These are phyloP conservation scores for Solanum sejunctum DNA, from an alignment of 257 asterid species.

Conservation along the genomic window DNA sequence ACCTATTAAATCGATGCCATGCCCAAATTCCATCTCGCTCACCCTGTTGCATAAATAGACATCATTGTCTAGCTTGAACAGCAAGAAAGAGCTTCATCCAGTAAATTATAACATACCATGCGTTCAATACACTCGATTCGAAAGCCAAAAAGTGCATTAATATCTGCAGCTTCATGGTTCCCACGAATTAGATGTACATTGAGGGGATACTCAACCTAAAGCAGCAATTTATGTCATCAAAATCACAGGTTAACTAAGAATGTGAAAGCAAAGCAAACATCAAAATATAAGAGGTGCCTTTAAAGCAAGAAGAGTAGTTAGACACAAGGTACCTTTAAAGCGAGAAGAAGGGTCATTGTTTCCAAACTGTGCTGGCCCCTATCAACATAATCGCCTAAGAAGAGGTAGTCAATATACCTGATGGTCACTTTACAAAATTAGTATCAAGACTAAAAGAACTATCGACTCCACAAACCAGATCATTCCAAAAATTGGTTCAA, in stretches of 20 bases:
- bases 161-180: slow-evolving; percentile 99
- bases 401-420: slow-evolving; percentile 95
- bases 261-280: not conserved
- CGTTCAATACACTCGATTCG: slow-evolving; percentile 99
- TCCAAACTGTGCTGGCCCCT: slow-evolving; percentile 99
- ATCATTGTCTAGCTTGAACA: slow-evolving; percentile 1
- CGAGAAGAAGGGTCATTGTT: slow-evolving; percentile 86
- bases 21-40: slow-evolving; percentile 99
- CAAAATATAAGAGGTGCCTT: slow-evolving; percentile 36
- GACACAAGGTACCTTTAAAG: slow-evolving; percentile 57
- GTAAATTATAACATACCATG: slow-evolving; percentile 38
- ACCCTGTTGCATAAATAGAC: slow-evolving; percentile 49
- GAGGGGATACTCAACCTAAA: slow-evolving; percentile 79
- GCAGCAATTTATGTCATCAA: not conserved
- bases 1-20: slow-evolving; percentile 92
- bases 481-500: not conserved
- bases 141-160: slow-evolving; percentile 97
- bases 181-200: slow-evolving; percentile 96
- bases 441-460: slow-evolving; percentile 5
- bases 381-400: slow-evolving; percentile 98
- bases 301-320: slow-evolving; percentile 77
- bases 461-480: not conserved
- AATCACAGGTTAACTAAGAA: not conserved
- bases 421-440: slow-evolving; percentile 18
- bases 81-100: not conserved